Base-by-base conservation (phyloP, 805 yeast genomes). In the Hanseniaspora osmophila region DNA sequence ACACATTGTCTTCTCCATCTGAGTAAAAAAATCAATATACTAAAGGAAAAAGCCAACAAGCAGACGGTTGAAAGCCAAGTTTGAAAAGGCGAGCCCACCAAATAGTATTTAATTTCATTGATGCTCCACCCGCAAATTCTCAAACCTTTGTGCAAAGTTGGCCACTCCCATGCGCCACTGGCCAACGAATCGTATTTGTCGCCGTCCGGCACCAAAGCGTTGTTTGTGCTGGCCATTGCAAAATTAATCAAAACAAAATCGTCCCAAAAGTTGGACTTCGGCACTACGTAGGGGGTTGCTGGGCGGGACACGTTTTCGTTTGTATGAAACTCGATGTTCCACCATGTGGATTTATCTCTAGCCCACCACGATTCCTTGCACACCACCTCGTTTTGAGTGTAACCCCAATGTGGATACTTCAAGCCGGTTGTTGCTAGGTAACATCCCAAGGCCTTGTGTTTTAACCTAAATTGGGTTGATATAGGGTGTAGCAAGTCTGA, bases 361-460 rank as follows among this genome's bases (percentile, higher is more conserved):
- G 58, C 66, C 62, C 74, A 62, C 56, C 78, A 82, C 33, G 86
- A 78, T 49, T 69, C 63, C 52, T 73, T 76, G 66, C 99, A 92
- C 1, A 79, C 80, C 51, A 92, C 90, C 68, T 92, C 99, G 51
- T 95, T 95, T 69, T 92, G 99, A 60, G 86, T 77, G 74, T 90
- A 92, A 17, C 98, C 99, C 99, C 99, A 92, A 15, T 77, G 78
- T 16, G 99, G 99, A 58, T 88, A 78, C 19, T 75, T 61, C 52
- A 69, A 66, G 40, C 96, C 96, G 10, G 92, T 73, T 12, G 90
- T 84, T 52, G 88, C 84, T 58, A 92, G 67, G 62, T 87, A 88
- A 62, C 96, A 94, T 38, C 83, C 82, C 56, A 86, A 61, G 10
- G 61, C 75, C 51, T 69, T 70, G 62, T 80, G 80, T 56, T 70